Base-by-base conservation (phyloP, 148 eudicot genomes). In the Chenopodium album region DNA sequence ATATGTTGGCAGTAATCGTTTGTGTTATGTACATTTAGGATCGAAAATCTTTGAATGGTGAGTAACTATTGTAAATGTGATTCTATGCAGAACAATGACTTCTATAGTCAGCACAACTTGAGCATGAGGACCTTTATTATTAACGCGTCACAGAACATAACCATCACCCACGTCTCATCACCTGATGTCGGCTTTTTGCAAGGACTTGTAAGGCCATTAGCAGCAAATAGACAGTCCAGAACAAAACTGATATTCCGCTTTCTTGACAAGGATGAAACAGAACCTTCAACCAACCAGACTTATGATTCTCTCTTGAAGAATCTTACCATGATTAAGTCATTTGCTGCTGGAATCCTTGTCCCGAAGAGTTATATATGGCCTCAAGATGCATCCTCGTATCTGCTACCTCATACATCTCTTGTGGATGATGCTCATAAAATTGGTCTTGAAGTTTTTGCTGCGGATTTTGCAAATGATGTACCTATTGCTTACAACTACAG, bases 301-400 rank as follows among this genome's bases (percentile, higher is more conserved):
- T 96, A 94, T 75, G 90, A 89, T 67, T 88, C 98, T 84, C 89
- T 96, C 22, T 80, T 86, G 82, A 87, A 76, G 31, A 94, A 92
- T 76, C 94, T 96, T 64, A 89, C 94, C 26, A 87, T 88, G 77
- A 85, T 96, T 78, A 92, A 88, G 84, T 91, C 91, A 16, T 96
- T 96, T 87, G 98, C 98, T 13, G 82, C 91, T 7, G 99, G 98
- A 23, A 96, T 96, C 84, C 90, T 96, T 19, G 97, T 96, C 48
- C 99, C 98, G 9, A 96, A 96, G 88, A 20, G 68, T 75, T 94
- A 94, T 83, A 96, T 96, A 86, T 92, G 93, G 94, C 99, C 94
- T 64, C 85, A 87, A 3, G 97, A 91, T 72, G 23, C 52, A 56
- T 75, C 73, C 52, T 80, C 71, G 32, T 94, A 96, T 87, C 76